A percentile compares a stretch with the other conserved stretches of the same genome.
phyloP scores from a whole-genome alignment of 192 early-diverging fungal genomes.

The Coemansia sp. region DNA sequence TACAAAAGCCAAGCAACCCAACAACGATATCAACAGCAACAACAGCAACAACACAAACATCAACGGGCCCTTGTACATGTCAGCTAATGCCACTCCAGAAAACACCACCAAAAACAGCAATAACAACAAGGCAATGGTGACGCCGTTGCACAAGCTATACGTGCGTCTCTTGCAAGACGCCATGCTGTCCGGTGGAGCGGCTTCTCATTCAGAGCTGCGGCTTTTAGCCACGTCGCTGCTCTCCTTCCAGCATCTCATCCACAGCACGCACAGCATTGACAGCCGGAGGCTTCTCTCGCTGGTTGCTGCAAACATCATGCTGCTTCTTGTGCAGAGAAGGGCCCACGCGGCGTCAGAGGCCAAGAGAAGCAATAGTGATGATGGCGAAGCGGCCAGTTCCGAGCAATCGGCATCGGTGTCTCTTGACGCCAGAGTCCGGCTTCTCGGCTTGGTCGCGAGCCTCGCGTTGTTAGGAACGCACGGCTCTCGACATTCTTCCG shows the following conservation, averaged over 20 bases:
- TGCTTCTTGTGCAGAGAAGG: constrained; percentile 1
- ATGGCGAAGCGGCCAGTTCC: background rate
- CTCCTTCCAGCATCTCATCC: constrained; percentile 6
- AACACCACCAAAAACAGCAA: background rate
- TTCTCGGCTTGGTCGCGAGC: constrained; percentile 17
- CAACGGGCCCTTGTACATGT: constrained; percentile 1
- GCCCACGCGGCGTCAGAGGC: background rate
- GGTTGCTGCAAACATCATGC: constrained; percentile 5
- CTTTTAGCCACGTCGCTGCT: constrained; percentile 3
- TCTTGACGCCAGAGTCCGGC: constrained; percentile 1
- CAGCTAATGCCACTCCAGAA: background rate
- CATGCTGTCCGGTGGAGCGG: background rate
- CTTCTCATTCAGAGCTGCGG: background rate
- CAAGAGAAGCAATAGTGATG: background rate
- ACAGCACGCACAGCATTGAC: background rate
- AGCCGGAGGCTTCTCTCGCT: constrained; percentile 2
- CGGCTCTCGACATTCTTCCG: background rate
- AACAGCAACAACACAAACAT: background rate
- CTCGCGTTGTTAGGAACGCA: constrained; percentile 15
- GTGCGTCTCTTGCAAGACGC: constrained; percentile 9
- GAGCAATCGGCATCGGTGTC: background rate
- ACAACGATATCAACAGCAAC: background rate
- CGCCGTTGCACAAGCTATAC: constrained; percentile 2
- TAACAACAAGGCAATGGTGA: background rate
- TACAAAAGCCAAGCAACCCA: background rate